A percentile compares a stretch with the other conserved stretches of the same genome.
These are phyloP conservation scores for Medicago truncatula DNA, from an alignment of 306 rosid species.

Conservation along the genomic window DNA sequence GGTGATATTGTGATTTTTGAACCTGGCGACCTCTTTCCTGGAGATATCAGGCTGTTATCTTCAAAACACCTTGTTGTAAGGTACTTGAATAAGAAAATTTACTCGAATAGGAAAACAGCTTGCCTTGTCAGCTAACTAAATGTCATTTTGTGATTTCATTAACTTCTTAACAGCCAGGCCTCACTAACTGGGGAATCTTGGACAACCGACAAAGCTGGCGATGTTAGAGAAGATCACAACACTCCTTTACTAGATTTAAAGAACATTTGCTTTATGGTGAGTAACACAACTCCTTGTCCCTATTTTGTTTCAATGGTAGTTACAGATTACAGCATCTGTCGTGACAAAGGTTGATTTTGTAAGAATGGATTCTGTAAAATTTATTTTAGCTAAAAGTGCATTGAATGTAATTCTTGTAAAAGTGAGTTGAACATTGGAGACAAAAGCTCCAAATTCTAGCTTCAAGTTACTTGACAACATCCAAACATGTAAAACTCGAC, in stretches of 20 bases:
- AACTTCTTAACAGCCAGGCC: conserved; percentile 76
- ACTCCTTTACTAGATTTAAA: conserved; percentile 76
- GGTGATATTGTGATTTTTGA: conserved; percentile 89
- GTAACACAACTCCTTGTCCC: conserved; percentile 32
- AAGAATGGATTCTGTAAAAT: background rate
- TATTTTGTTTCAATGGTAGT: conserved; percentile 27
- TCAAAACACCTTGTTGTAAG: conserved; percentile 87
- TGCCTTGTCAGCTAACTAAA: conserved; percentile 23
- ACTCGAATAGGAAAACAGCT: background rate
- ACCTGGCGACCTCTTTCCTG: conserved; percentile 91
- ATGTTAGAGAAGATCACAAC: conserved; percentile 61
- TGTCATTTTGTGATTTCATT: conserved; percentile 40
- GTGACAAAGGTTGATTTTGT: background rate
- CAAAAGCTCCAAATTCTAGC: background rate
- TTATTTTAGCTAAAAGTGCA: background rate
- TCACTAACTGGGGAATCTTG: conserved; percentile 87
- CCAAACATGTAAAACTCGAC: background rate
- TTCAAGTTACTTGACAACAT: background rate
- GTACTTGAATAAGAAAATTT: conserved; percentile 43
- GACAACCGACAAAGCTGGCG: conserved; percentile 69
- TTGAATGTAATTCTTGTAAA: background rate
- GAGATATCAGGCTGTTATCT: conserved; percentile 77
- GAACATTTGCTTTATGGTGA: conserved; percentile 85
- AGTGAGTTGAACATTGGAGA: background rate
- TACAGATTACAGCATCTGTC: background rate